Base-by-base conservation (phyloP, 1,139 yeast genomes). In the Suhomyces panamericanus region DNA sequence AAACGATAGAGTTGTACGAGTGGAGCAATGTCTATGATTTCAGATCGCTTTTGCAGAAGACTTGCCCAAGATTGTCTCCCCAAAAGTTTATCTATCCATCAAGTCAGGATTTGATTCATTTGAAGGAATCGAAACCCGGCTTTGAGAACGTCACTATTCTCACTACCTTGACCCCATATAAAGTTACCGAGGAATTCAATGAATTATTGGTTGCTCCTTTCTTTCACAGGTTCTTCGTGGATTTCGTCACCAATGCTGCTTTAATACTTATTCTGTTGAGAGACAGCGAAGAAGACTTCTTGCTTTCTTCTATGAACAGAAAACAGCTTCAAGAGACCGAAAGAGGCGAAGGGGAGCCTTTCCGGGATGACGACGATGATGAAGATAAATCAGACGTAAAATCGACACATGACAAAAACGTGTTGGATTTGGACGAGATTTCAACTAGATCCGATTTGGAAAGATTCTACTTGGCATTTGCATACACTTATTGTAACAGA, bases 211-310 rank as follows among this genome's bases (percentile, higher is more conserved):
- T 74, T 30, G 70, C 76, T 1, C 75, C 73, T 4, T 66, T 72
- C 14, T 70, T 83, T 47, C 81, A 81, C 53, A 59, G 63, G 1
- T 80, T 89, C 49, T 77, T 86, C 34, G 79, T 76, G 38, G 69
- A 76, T 3, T 82, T 89, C 51, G 80, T 90, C 24, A 72, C 81
- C 9, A 84, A 87, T 57, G 79, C 87, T 35, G 96, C 97, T 1
- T 84, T 88, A 47, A 72, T 91, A 13, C 71, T 93, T 46, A 86
- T 91, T 5, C 86, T 85, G 56, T 78, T 93, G 59, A 78, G 95
- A 53, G 88, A 88, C 53, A 80, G 82, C 12, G 98, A 93, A 61
- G 99, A 93, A 58, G 98, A 93, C 59, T 78, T 82, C 35, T 66
- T 85, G 44, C 63, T 87, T 44, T 80, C 88, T 11, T 67, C 75